These are phyloP conservation scores for Microcyclospora pomicola DNA, from an alignment of 2,329 filamentous ascomycete genomes.

Conservation along the genomic window DNA sequence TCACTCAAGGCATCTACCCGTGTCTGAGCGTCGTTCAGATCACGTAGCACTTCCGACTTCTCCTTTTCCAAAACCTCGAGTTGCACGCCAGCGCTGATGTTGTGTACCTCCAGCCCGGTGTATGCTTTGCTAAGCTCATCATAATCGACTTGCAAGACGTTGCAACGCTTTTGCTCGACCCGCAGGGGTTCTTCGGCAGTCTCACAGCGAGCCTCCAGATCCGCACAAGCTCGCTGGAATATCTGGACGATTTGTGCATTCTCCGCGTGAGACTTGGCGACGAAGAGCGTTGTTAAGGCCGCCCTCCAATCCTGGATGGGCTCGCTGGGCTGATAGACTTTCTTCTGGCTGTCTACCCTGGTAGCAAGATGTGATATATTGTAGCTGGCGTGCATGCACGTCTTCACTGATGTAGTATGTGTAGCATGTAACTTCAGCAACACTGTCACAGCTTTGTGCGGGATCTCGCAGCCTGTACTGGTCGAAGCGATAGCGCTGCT, in stretches of 20 bases:
- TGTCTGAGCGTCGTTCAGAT: conserved; percentile 26
- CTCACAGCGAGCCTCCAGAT: conserved; percentile 43
- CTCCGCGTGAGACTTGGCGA: conserved; percentile 28
- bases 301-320: conserved; percentile 33
- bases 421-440: conserved; percentile 6
- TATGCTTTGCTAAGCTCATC: conserved; percentile 24
- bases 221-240: conserved; percentile 40
- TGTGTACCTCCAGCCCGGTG: conserved; percentile 24
- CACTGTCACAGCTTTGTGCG: background rate
- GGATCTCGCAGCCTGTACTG: background rate
- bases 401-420: background rate
- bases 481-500: background rate
- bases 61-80: conserved; percentile 29
- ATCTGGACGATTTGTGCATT: conserved; percentile 35
- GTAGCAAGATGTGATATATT: too few species aligned
- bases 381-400: background rate
- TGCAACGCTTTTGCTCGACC: conserved; percentile 27
- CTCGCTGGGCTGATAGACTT: background rate
- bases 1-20: conserved; percentile 30
- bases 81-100: conserved; percentile 21
- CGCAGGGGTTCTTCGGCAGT: conserved; percentile 41
- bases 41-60: conserved; percentile 22
- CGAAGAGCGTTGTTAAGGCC: conserved; percentile 32
- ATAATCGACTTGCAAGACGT: conserved; percentile 23
- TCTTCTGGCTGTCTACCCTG: too few species aligned